Base-by-base conservation (phyloP, 2,329 filamentous ascomycete species). In the Cryphonectria naterciae region DNA sequence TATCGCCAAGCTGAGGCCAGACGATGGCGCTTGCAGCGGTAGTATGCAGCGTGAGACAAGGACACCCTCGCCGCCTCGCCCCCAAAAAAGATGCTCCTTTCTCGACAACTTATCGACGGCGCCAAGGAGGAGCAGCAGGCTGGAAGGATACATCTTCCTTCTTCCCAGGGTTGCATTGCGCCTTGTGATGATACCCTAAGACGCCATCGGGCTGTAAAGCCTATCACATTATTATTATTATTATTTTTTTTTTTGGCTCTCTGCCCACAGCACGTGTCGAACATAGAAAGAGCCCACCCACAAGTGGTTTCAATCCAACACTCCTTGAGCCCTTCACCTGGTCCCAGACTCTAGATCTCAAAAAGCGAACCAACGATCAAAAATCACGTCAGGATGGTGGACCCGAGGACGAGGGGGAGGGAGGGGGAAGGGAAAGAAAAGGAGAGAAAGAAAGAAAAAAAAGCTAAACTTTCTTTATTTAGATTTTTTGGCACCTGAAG, bases 241-340 rank as follows among this genome's bases (percentile, higher is more conserved):
- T n/a, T n/a, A n/a, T n/a, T n/a, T n/a, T n/a, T n/a, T n/a, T n/a
- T n/a, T 11, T 39, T n/a, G 46, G 15, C 8, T 28, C 3, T 35
- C 19, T 39, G 32, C 22, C 13, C 22, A n/a, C 58, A 39, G 35
- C 35, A 61, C 58, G 58, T 39, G 32, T 39, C 58, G 35, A 61
- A 25, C 32, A 61, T 61, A 61, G 39, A 22, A 39, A n/a, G 17
- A 61, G 58, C 58, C 58, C 35, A 61, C 58, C 58, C 58, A n/a
- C 58, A 35, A n/a, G n/a, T n/a, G 32, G 3, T 35, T 35, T n/a
- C 58, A n/a, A 61, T 37, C 19, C 58, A 3, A 2, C 32, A 22
- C 15, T 49, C 19, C 58, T 61, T 39, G 11, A 4, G 32, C 35
- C 58, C 58, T 61, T 11, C 3, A 49, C 46, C 58, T 11, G 58